A percentile compares a stretch with the other conserved stretches of the same genome.
phyloP scores from a whole-genome alignment of 306 rosid species.

The Cyamopsis tetragonoloba region DNA sequence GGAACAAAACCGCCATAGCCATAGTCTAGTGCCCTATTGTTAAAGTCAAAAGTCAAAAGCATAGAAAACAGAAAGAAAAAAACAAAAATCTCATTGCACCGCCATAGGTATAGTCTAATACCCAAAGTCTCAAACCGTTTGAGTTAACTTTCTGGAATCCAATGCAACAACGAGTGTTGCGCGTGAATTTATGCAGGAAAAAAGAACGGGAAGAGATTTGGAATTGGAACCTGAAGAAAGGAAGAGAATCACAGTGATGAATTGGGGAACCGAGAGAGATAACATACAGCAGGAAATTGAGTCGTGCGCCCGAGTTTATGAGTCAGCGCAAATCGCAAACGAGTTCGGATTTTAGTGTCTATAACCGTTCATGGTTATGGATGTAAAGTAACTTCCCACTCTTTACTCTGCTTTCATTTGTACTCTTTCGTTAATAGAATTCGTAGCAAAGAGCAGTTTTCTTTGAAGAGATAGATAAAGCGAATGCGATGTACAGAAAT shows the following conservation, averaged over 20 bases:
- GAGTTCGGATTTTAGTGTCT: too few relatives aligned
- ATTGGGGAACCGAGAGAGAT: constrained; percentile 1
- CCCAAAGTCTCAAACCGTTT: background rate
- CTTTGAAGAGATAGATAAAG: background rate
- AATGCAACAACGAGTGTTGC: background rate
- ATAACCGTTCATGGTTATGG: too few relatives aligned
- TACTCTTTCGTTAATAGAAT: too few relatives aligned
- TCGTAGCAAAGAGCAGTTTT: too few relatives aligned
- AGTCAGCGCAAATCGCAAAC: background rate
- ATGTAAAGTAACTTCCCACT: too few relatives aligned
- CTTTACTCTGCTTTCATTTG: too few relatives aligned
- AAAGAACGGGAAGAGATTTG: background rate
- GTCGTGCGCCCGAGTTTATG: constrained; percentile 24
- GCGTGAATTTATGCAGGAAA: constrained; percentile 2
- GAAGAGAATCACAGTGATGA: constrained; percentile 19
- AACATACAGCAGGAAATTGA: constrained; percentile 1
- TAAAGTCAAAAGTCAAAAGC: too few relatives aligned
- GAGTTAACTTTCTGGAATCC: background rate
- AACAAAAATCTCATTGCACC: too few relatives aligned
- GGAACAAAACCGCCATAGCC: constrained; percentile 13
- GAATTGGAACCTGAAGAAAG: constrained; percentile 31
- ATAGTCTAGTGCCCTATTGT: background rate
- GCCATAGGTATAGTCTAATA: background rate
- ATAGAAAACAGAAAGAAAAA: too few relatives aligned
- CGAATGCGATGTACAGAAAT: background rate